Evolutionary conservation across 257 asterid genomes (phyloP).

Genomic region (Nicotiana noctiflora): DNA sequence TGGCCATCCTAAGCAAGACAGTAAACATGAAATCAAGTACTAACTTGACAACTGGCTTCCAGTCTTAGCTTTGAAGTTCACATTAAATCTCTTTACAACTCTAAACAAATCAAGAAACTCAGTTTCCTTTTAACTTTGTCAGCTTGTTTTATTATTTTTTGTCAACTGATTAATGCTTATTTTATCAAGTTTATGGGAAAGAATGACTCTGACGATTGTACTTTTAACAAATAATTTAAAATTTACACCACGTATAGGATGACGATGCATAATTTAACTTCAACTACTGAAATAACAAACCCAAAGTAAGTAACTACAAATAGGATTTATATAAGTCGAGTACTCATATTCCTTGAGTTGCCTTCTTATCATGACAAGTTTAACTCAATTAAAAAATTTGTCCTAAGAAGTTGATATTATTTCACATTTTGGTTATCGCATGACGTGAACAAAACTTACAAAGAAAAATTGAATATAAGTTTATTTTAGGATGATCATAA

Average conservation of each 20-base stretch:
- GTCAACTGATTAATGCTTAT: background rate
- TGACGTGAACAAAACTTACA: background rate
- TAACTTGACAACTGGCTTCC: slow-evolving; percentile 25
- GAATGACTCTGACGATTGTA: background rate
- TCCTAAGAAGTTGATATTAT: background rate
- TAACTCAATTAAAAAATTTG: background rate
- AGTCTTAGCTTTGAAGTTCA: background rate
- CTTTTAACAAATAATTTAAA: background rate
- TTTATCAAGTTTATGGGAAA: background rate
- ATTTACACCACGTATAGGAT: background rate
- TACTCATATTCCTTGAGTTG: too few relatives aligned
- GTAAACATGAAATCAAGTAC: slow-evolving; percentile 7
- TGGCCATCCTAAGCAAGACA: slow-evolving; percentile 35
- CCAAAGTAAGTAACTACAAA: background rate
- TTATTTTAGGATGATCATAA: background rate
- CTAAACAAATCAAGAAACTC: background rate
- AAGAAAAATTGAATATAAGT: background rate
- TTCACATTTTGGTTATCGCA: background rate
- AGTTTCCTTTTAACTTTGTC: background rate
- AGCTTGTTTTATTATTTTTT: background rate
- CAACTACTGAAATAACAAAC: background rate
- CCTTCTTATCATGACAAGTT: background rate
- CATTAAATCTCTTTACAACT: slow-evolving; percentile 6
- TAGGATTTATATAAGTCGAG: too few relatives aligned
- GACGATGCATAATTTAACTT: background rate